Base-by-base conservation (phyloP, 305 asterid species). In the Fraxinus baroniana region DNA sequence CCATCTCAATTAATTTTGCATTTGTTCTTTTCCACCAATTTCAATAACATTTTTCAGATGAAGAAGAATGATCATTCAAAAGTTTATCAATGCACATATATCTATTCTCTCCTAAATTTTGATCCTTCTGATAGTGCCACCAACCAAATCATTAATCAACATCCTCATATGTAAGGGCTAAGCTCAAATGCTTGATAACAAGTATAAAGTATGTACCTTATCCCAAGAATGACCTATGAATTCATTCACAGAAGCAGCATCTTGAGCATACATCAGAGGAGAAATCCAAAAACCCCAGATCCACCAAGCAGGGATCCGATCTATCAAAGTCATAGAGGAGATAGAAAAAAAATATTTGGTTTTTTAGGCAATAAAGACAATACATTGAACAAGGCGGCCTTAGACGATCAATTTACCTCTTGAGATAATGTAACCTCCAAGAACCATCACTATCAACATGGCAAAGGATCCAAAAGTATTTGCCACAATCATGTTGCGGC, bases 221-320 rank as follows among this genome's bases (percentile, higher is more conserved):
- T 90, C 88, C 99, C 99, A 95, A 62, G 95, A 77, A 83, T 92
- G 97, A 81, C 98, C 99, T 60, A 91, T 96, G 87, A 95, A 95
- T 87, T 95, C 99, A 85, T 95, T 95, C 87, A 94, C 98, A 78
- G 95, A 87, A 83, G 89, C 97, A 80, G 97, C 99, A 74, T 94
- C 88, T 87, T 95, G 98, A 84, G 97, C 97, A 90, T 95, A 95
- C 93, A 90, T 89, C 66, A 95, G 87, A 37, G 98, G 99, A 83
- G 99, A 95, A 89, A 94, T 81, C 99, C 99, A 95, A 86, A 80
- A 90, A 68, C 98, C 99, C 99, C 98, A 95, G 32, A 94, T 94
- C 98, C 98, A 95, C 99, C 99, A 95, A 30, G 84, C 85, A 73
- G 98, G 97, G 76, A 95, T 92, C 86, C 97, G 89, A 89, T 93